These are phyloP conservation scores for Cutaneotrichosporon sp. DNA, from an alignment of 1,284 basidiomycete genomes.

Conservation along the genomic window DNA sequence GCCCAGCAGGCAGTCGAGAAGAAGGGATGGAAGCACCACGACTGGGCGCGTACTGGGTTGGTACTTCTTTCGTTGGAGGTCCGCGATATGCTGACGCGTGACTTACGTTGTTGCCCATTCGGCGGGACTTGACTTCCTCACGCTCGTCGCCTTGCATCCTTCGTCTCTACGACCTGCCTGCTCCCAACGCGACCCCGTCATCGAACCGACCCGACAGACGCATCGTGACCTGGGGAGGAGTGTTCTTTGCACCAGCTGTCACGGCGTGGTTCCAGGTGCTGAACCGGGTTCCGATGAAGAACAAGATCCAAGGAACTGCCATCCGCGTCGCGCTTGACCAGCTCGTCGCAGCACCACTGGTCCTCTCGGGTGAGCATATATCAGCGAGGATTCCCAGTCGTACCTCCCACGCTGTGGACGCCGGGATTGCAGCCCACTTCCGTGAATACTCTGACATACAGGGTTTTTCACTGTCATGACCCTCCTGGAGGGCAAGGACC, in stretches of 20 bases:
- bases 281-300: constrained; percentile 39
- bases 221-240: constrained; percentile 47
- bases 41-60: constrained; percentile 48
- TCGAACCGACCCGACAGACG: constrained; percentile 43
- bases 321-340: constrained; percentile 49
- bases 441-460: constrained; percentile 6
- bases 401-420: no score
- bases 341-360: constrained; percentile 48
- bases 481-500: constrained; percentile 48
- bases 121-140: no score
- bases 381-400: no score
- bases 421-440: no score
- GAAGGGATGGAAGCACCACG: constrained; percentile 44
- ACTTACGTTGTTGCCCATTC: no score
- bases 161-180: no score
- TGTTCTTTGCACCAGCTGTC: constrained; percentile 49
- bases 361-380: constrained; percentile 41
- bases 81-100: neutral
- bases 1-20: constrained; percentile 54
- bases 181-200: no score
- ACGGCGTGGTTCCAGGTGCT: constrained; percentile 46
- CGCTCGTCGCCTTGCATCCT: no score
- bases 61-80: constrained; percentile 8
- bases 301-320: constrained; percentile 35
- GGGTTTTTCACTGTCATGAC: constrained; percentile 52